Evolutionary conservation across 2,329 filamentous ascomycete genomes (phyloP), one percentile per base, ranked within the genome.

Genomic region (Coniella vitis): DNA sequence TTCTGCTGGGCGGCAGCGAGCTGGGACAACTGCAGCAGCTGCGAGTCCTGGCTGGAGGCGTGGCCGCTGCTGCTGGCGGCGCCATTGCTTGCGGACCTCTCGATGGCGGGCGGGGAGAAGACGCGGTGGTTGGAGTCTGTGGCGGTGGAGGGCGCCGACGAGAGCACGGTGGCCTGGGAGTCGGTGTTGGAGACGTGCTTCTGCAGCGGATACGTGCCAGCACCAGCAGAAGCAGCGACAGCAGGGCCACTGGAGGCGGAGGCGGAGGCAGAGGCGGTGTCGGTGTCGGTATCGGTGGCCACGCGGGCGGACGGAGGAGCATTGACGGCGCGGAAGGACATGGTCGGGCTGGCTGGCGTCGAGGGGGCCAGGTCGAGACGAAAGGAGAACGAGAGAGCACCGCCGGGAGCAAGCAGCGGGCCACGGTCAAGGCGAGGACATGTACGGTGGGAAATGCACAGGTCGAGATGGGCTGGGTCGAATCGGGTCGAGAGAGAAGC

Each of bases 11-110:
- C 68, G 34, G 79, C 76, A 22, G 78, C 78, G 47, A 81, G 66
- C 53, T 79, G 71, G 5, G 78, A 81, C n/a, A 81, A 65, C 52
- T 76, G 75, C 14, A 78, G 67, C 41, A 83, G 60, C 57, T 83
- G 79, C 29, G 70, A 78, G 32, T 75, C 71, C 54, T 76, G 76
- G 55, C 76, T 75, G n/a, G 71, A 70, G 34, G 61, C 64, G 43
- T 69, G 68, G 41, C 60, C 63, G 55, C 64, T 71, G 55, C 64
- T 71, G 56, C 53, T 50, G 13, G 38, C 38, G 53, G 65, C 65
- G 45, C 66, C 69, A 52, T 70, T 69, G 61, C 68, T 72, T 25
- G 61, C 63, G 14, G 39, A 35, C 17, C 44, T 45, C 22, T 53
- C 51, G 40, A 51, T 35, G 29, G 38, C 44, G 36, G 69, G 63